Percentiles rank a stretch among this genome's conserved stretches.
phyloP scores from a whole-genome alignment of 768 basidiomycete species.

The Boletus reticuloceps region DNA sequence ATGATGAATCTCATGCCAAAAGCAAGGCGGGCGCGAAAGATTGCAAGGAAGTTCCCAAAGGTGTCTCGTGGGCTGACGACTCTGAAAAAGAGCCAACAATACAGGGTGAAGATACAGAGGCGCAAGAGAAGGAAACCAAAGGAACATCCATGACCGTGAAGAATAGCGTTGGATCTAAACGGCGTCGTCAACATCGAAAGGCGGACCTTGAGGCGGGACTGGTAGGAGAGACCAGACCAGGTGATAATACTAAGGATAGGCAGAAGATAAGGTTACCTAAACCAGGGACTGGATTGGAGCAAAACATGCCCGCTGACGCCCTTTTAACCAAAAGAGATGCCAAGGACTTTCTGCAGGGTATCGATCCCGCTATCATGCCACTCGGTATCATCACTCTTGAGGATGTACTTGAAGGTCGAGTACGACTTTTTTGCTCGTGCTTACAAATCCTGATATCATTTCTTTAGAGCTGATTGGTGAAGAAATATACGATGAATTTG shows the following conservation, averaged over 20 bases:
- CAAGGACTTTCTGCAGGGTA: slow-evolving; percentile 79
- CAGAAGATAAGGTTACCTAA: slow-evolving; percentile 29
- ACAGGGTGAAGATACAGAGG: slow-evolving; percentile 18
- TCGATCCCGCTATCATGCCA: slow-evolving; percentile 81
- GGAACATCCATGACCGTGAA: slow-evolving; percentile 8
- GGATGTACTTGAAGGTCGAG: slow-evolving; percentile 82
- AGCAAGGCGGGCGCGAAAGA: slow-evolving; percentile 15
- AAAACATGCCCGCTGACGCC: slow-evolving; percentile 88
- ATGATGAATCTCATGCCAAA: slow-evolving; percentile 30
- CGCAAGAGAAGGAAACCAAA: slow-evolving; percentile 6
- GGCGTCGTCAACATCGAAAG: slow-evolving; percentile 7
- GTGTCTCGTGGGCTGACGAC: slow-evolving; percentile 33
- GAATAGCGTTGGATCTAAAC: slow-evolving; percentile 13
- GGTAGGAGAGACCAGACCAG: slow-evolving; percentile 11
- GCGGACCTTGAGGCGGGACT: slow-evolving; percentile 26
- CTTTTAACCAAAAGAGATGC: slow-evolving; percentile 73
- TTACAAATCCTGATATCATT: background rate
- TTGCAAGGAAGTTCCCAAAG: slow-evolving; percentile 26
- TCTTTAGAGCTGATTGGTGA: slow-evolving; percentile 83
- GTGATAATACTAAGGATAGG: slow-evolving; percentile 19
- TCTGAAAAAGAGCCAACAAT: slow-evolving; percentile 31
- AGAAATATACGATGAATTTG: slow-evolving; percentile 92
- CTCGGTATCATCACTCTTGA: slow-evolving; percentile 92
- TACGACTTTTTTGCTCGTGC: background rate
- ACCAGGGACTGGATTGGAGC: slow-evolving; percentile 55